Percentiles rank a stretch among this genome's conserved stretches.
phyloP scores from a whole-genome alignment of 228 moss, liverwort and hornwort genomes.

The Sphagnum fallax region DNA sequence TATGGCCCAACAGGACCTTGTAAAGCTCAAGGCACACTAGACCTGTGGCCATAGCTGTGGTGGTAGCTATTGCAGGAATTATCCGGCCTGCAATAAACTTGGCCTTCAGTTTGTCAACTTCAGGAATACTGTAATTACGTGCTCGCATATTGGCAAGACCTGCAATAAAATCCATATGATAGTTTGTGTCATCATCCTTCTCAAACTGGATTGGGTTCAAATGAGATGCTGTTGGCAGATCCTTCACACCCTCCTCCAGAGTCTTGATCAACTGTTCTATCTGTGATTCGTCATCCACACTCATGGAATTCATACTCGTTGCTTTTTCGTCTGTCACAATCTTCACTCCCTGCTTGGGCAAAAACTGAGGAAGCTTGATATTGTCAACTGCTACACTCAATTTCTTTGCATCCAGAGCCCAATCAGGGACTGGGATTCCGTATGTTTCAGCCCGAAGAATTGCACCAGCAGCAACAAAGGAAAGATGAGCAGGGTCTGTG shows the following conservation, averaged over 20 bases:
- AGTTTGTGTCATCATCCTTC: conserved; percentile 92
- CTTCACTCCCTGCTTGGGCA: conserved; percentile 85
- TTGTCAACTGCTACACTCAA: conserved; percentile 66
- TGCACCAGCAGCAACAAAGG: conserved; percentile 71
- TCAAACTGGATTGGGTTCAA: conserved; percentile 87
- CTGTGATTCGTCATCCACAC: conserved; percentile 74
- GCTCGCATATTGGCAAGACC: conserved; percentile 96
- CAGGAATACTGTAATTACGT: conserved; percentile 90
- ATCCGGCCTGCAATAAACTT: conserved; percentile 99
- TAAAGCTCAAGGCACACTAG: conserved; percentile 94
- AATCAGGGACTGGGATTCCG: conserved; percentile 72
- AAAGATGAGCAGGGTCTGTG: conserved; percentile 70
- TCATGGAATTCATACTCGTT: conserved; percentile 41
- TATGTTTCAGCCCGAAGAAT: conserved; percentile 77
- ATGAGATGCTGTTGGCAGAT: conserved; percentile 56
- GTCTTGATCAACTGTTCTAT: conserved; percentile 61
- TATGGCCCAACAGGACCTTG: conserved; percentile 65
- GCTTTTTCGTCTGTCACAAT: conserved; percentile 94
- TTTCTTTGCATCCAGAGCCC: conserved; percentile 66
- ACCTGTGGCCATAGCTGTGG: conserved; percentile 95
- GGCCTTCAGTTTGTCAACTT: conserved; percentile 97
- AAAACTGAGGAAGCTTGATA: conserved; percentile 47
- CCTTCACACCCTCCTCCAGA: conserved; percentile 58
- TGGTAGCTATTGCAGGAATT: conserved; percentile 95
- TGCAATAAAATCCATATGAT: conserved; percentile 94